Percentiles rank a stretch among this genome's conserved stretches.
Conservation (phyloP, 305 asterid genomes). For the Ajuga reptans region DNA sequence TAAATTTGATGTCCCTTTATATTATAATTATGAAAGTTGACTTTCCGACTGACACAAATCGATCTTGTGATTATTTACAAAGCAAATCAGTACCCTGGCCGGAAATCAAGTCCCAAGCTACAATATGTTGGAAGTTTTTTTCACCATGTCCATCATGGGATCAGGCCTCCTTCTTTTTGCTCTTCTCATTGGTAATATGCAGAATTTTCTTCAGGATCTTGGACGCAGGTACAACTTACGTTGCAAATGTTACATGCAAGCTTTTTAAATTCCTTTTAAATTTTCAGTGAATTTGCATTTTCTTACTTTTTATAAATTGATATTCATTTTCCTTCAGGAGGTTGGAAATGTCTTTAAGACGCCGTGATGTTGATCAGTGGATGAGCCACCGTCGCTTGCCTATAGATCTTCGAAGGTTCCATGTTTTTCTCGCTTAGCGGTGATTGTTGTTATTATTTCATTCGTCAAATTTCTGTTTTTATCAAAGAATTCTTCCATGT, state of each 20-base stretch:
- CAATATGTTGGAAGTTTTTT: constrained; percentile 63
- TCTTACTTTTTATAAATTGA: not conserved
- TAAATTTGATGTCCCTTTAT: not conserved
- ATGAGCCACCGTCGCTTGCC: constrained; percentile 92
- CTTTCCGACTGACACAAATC: not conserved
- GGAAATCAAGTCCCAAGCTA: constrained; percentile 87
- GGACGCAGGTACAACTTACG: constrained; percentile 57
- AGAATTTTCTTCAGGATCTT: constrained; percentile 83
- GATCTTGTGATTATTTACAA: constrained; percentile 10
- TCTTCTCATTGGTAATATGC: constrained; percentile 83
- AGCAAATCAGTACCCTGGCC: constrained; percentile 92
- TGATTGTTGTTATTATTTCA: not conserved
- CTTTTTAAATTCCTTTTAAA: too few species aligned
- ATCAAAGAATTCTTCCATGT: not conserved
- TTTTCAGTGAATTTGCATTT: not conserved
- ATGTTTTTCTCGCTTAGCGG: not conserved
- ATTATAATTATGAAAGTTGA: not conserved
- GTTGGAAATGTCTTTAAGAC: constrained; percentile 70
- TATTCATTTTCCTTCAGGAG: constrained; percentile 33
- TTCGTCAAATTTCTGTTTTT: not conserved
- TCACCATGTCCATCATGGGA: constrained; percentile 74
- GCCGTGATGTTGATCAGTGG: constrained; percentile 94
- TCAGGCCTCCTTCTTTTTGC: constrained; percentile 79
- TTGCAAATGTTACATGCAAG: not conserved
- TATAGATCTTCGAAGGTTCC: constrained; percentile 52